Percentiles rank a stretch among this genome's conserved stretches.
Conservation (phyloP, 208 protist species). For the Trypanosoma platydactyli region DNA sequence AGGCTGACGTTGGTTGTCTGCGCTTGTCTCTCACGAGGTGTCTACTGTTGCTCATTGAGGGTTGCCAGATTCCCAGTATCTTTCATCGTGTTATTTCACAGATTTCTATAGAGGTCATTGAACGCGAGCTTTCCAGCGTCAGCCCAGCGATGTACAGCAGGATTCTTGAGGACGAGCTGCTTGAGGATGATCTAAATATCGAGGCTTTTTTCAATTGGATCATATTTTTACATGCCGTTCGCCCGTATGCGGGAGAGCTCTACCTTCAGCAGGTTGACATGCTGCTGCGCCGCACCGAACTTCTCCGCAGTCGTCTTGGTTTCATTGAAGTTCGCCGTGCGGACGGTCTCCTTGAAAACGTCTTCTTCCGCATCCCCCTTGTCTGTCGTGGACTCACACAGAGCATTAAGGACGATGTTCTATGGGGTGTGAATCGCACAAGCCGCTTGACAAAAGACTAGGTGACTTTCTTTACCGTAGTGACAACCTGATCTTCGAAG, state of each 20-base stretch:
- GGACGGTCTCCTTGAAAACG: constrained; percentile 62
- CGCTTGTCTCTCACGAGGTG: constrained; percentile 53
- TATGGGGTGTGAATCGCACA: constrained; percentile 76
- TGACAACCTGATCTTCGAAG: constrained; percentile 83
- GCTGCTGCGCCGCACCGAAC: constrained; percentile 39
- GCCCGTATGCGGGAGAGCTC: constrained; percentile 40
- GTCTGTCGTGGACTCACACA: constrained; percentile 66
- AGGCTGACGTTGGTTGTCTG: constrained; percentile 44
- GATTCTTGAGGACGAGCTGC: constrained; percentile 38
- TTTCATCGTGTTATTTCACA: constrained; percentile 56
- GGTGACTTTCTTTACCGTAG: constrained; percentile 77
- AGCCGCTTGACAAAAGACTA: constrained; percentile 75
- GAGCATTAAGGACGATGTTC: constrained; percentile 60
- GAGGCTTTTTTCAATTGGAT: constrained; percentile 82
- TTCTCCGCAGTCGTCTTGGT: constrained; percentile 50
- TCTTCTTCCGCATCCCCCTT: constrained; percentile 84
- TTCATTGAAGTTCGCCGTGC: constrained; percentile 75
- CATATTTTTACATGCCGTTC: constrained; percentile 59
- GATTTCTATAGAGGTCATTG: constrained; percentile 51
- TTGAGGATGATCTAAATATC: constrained; percentile 45
- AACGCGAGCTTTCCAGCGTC: constrained; percentile 44
- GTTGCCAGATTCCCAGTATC: constrained; percentile 48
- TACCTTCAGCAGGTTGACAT: constrained; percentile 46
- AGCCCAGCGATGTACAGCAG: constrained; percentile 31
- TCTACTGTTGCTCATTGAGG: constrained; percentile 73